These are phyloP conservation scores for Xylariaceae sp. DNA, from an alignment of 2,329 filamentous ascomycete species.

Conservation along the genomic window DNA sequence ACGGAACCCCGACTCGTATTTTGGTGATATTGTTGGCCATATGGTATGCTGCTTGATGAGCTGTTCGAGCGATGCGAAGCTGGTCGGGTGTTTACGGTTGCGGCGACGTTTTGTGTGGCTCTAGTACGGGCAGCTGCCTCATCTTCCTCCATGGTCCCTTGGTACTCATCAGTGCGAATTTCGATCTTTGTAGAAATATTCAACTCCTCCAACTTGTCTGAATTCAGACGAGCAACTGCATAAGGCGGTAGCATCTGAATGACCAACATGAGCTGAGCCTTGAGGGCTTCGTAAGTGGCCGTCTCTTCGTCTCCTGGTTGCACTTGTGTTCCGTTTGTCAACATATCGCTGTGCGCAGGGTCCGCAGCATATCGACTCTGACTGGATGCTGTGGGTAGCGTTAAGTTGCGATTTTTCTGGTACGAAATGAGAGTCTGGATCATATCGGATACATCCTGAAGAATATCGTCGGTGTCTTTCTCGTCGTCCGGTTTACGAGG, in stretches of 20 bases:
- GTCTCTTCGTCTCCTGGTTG: conserved; percentile 70
- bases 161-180: conserved; percentile 74
- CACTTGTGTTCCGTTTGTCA: conserved; percentile 69
- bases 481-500: conserved; percentile 58
- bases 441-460: conserved; percentile 76
- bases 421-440: conserved; percentile 79
- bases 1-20: conserved; percentile 54
- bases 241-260: conserved; percentile 81
- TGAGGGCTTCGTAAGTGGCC: conserved; percentile 73
- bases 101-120: conserved; percentile 44
- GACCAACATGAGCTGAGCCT: conserved; percentile 75
- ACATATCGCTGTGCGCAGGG: conserved; percentile 71
- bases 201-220: conserved; percentile 82
- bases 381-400: conserved; percentile 63
- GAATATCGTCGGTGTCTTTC: conserved; percentile 71
- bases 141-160: conserved; percentile 84
- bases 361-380: conserved; percentile 66
- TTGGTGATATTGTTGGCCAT: conserved; percentile 54
- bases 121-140: conserved; percentile 65
- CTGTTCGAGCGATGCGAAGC: conserved; percentile 46
- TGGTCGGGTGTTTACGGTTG: conserved; percentile 47
- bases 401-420: conserved; percentile 78
- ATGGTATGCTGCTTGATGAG: conserved; percentile 53
- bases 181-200: conserved; percentile 82
- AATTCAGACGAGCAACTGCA: conserved; percentile 84